Base-by-base conservation (phyloP, 768 basidiomycete genomes). In the Suillus placidus region DNA sequence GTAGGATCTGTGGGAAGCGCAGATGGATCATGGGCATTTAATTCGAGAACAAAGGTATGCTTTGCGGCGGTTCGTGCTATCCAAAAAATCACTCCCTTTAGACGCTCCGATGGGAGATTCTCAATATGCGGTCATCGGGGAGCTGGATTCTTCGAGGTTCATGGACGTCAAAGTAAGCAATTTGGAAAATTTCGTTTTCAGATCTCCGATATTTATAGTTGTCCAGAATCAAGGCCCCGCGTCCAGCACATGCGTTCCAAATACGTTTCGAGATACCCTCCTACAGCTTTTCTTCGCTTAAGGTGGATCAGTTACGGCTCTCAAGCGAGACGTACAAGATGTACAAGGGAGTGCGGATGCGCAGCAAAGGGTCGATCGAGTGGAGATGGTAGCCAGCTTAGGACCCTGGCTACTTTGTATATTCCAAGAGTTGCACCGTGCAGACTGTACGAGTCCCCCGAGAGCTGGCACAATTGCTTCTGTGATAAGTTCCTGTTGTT, bases 301-400 rank as follows among this genome's bases (percentile, higher is more conserved):
- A 91, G 71, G 89, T 97, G 5, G 93, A 95, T 66, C 91, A 95
- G 70, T 84, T 97, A 52, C 93, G 88, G 76, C 80, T 93, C 34
- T 88, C 82, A 2, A 89, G 91, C 14, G 93, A 95, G 74, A 78
- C 77, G 13, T 96, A 96, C 77, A 97, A 96, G 77, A 92, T 92
- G 13, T 97, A 92, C 79, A 97, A 96, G 76, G 95, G 95, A 18
- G 90, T 97, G 60, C 81, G 94, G 72, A 87, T 88, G 54, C 81
- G 83, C 45, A 62, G 77, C 8, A 52, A 68, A 61, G 76, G 76
- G n/a, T 71, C 69, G 6, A 60, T 78, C 34, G 76, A 77, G 52
- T 77, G 76, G 77, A 71, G 76, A 54, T 77, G 76, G 76, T 77
- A 77, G 62, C 32, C 35, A 60, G 30, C 14, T 26, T 60, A 16